Conservation (phyloP, 2,329 filamentous ascomycete genomes). For the Ciborinia camelliae region DNA sequence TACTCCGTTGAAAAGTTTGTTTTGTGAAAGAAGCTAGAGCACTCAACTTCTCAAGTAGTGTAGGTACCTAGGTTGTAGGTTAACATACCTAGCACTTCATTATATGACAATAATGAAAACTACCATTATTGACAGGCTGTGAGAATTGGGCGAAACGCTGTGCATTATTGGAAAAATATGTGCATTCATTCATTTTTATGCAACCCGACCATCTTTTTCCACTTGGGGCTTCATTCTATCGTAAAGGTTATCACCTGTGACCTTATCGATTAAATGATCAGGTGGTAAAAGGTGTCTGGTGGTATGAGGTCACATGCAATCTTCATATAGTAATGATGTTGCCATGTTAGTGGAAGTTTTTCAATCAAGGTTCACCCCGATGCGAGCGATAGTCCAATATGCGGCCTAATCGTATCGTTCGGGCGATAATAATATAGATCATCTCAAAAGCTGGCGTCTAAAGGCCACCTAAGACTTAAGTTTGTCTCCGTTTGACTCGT, state of each 20-base stretch:
- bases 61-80: neutral
- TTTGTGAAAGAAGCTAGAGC: neutral
- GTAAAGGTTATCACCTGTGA: conserved; percentile 14
- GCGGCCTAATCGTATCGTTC: conserved; percentile 1
- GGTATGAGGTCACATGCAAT: conserved; percentile 10
- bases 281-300: neutral
- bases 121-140: conserved; percentile 11
- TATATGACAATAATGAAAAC: neutral
- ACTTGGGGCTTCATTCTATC: neutral
- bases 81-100: neutral
- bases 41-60: neutral
- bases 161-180: conserved; percentile 12
- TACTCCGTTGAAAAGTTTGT: neutral
- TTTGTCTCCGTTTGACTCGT: neutral
- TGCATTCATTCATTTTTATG: conserved; percentile 13
- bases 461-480: neutral
- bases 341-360: neutral
- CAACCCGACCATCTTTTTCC: conserved; percentile 2
- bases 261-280: conserved; percentile 15
- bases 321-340: neutral
- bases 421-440: conserved; percentile 2
- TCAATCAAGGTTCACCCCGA: conserved; percentile 1
- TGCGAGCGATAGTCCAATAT: conserved; percentile 1
- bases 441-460: conserved; percentile 13
- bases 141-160: conserved; percentile 18